Evolutionary conservation across 2,329 filamentous ascomycete genomes (phyloP), one percentile per base, ranked within the genome.

Genomic region (Cladosporium austrohemisphaericum): DNA sequence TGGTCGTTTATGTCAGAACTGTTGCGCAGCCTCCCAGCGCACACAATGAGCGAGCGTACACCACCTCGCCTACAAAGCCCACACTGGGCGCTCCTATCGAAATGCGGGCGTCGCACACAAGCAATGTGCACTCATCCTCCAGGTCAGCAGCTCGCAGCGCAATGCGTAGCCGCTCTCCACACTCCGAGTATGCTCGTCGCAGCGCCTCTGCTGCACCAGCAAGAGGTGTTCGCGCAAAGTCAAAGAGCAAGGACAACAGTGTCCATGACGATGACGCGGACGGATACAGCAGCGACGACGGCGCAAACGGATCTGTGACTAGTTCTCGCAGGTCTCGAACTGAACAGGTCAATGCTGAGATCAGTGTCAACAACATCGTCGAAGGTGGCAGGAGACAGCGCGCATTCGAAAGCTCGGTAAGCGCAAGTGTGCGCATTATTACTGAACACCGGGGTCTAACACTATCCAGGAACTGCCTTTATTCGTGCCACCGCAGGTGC

Each of bases 281-380:
- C 60, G 85, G 83, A 54, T 93, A 93, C 68, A 95, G 88, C 71
- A 94, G 91, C 68, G 91, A 87, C 59, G 90, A 95, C 57, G 86
- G 84, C 53, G 88, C 84, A 22, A 80, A 86, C 54, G 85, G 82
- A 57, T 91, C 88, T 49, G 78, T 86, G 41, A 76, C 76, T 13
- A 79, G 79, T 57, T 85, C 85, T 52, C 84, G 86, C 62, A 86
- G 86, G 67, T 81, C 79, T 60, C 90, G 88, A 68, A 83, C 77
- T 57, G 91, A 96, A 62, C 81, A 95, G 62, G 90, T 88, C 41
- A 96, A 89, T 66, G 95, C 93, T 13, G 93, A 98, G 60, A 98
- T 98, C 65, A 97, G 92, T 67, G 82, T 96, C 59, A 91, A 96
- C 60, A 98, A 98, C 67, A 97, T 98, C 69, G 87, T 98, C 54